A percentile compares a stretch with the other conserved stretches of the same genome.
These are phyloP conservation scores for Arthonia radiata DNA, from an alignment of 495 filamentous ascomycete genomes.

Conservation along the genomic window DNA sequence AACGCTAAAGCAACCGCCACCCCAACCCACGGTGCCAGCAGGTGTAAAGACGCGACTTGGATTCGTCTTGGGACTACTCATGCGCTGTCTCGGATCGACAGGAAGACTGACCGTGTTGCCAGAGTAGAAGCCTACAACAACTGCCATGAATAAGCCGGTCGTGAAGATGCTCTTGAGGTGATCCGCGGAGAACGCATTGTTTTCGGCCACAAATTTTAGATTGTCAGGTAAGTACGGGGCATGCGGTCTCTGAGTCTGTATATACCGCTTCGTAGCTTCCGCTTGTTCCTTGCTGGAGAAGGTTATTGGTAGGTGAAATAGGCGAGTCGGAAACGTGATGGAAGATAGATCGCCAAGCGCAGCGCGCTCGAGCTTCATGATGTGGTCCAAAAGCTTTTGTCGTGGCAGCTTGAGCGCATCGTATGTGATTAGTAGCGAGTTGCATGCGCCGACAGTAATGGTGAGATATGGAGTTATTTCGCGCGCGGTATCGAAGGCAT, in stretches of 20 bases:
- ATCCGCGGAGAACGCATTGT: slow-evolving; percentile 26
- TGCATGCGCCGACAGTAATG: slow-evolving; percentile 23
- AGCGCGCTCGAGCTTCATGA: too few species aligned
- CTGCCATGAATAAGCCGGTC: slow-evolving; percentile 22
- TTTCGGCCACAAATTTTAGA: slow-evolving; percentile 28
- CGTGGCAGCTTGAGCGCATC: slow-evolving; percentile 17
- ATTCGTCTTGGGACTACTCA: slow-evolving; percentile 33
- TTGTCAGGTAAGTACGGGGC: slow-evolving; percentile 34
- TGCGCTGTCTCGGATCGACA: slow-evolving; percentile 25
- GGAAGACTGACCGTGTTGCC: slow-evolving; percentile 28
- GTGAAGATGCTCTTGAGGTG: slow-evolving; percentile 23
- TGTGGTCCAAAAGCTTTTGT: slow-evolving; percentile 12
- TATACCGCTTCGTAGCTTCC: slow-evolving; percentile 27
- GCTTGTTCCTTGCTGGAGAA: slow-evolving; percentile 25
- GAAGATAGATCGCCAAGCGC: slow-evolving; percentile 11
- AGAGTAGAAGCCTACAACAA: slow-evolving; percentile 32
- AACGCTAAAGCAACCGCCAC: slow-evolving; percentile 26
- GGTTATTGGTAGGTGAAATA: slow-evolving; percentile 27
- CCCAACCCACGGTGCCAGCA: slow-evolving; percentile 26
- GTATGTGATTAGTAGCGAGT: slow-evolving; percentile 23
- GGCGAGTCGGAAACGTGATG: slow-evolving; percentile 23
- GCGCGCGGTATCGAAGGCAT: slow-evolving; percentile 15
- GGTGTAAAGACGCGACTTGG: slow-evolving; percentile 32
- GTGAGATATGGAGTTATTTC: too few species aligned
- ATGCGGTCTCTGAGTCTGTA: slow-evolving; percentile 29